Evolutionary conservation across 2,329 filamentous ascomycete genomes (phyloP).

Genomic region (Paracorniculantispora psalliotae): DNA sequence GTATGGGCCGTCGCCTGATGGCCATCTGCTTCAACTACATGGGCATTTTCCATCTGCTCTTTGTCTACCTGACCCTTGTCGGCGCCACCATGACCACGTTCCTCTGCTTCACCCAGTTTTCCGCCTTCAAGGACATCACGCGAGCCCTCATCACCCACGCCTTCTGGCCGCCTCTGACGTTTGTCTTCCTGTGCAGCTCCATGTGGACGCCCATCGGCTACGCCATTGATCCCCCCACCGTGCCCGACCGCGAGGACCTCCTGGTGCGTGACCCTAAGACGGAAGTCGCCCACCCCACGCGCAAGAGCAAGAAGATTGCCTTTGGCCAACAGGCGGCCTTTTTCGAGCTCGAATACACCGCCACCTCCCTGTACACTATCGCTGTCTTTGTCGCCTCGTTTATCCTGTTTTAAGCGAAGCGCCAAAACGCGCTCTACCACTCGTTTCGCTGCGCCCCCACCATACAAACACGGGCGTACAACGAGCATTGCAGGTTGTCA

Average conservation of each 20-base stretch:
- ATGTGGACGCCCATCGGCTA: constrained; percentile 57
- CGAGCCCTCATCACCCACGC: constrained; percentile 53
- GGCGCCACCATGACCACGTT: constrained; percentile 46
- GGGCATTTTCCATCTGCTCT: constrained; percentile 49
- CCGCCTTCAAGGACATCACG: constrained; percentile 36
- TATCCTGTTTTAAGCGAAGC: constrained; percentile 17
- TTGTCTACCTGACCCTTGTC: constrained; percentile 49
- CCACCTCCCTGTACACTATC: constrained; percentile 45
- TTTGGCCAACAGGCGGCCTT: constrained; percentile 49
- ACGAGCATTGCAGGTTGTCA: neutral
- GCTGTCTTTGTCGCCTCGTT: constrained; percentile 44
- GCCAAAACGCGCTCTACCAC: neutral
- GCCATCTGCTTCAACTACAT: constrained; percentile 52
- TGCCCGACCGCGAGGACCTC: constrained; percentile 54
- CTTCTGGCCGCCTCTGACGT: constrained; percentile 57
- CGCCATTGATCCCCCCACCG: constrained; percentile 53
- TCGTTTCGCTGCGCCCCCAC: neutral
- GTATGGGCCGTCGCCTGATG: constrained; percentile 48
- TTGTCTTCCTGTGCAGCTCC: constrained; percentile 49
- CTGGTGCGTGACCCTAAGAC: constrained; percentile 51
- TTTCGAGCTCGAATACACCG: constrained; percentile 51
- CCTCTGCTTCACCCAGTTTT: constrained; percentile 41
- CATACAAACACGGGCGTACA: no score
- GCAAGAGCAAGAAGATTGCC: constrained; percentile 48
- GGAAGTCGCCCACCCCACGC: constrained; percentile 47